Evolutionary conservation across 2,329 filamentous ascomycete genomes (phyloP), one percentile per base, ranked within the genome.

Genomic region (Helotiales sp.): DNA sequence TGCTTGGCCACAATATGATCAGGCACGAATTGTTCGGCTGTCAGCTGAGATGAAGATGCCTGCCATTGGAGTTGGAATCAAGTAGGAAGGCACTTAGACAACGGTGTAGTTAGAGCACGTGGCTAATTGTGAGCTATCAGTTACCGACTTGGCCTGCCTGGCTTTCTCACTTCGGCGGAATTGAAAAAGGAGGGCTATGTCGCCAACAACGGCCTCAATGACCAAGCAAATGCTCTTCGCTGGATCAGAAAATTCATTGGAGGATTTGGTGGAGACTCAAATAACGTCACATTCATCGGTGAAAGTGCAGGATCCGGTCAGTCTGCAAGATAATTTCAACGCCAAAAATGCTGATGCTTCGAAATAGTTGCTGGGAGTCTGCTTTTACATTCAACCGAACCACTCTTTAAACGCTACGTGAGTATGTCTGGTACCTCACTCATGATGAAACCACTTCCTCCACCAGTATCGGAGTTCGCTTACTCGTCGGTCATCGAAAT

Each of bases 1-100:
- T 49, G 84, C 80, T 50, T 87, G 83, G 79, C 85, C 84, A 0
- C 82, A 86, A 43, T 85, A 83, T 69, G 81, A 86, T 67, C 75
- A 81, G 22, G 75, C 75, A 5, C 74, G 79, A 0, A 68, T 87
- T 5, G 82, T 85, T 3, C 79, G 79, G 67, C 70, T 84, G 5
- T 82, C 82, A 0, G 74, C 75, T 0, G 78, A 81, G 15, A 78
- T 79, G 20, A 80, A 78, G 0, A 77, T 80, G 30, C 84, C 84
- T 0, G 77, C 85, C 3, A 80, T 87, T 55, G 80, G 78, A 3
- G 78, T 83, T 8, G 75, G 77, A 0, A 80, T 83, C 62, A 83
- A 82, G 82, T 83, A 72, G 69, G 78, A 28, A 3, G 54, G 0
- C 13, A 6, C 26, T 6, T 30, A 4, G 2, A 2, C 20, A n/a